Conservation (phyloP, 2,329 filamentous ascomycete species). For the Talaromyces albobiverticillius region DNA sequence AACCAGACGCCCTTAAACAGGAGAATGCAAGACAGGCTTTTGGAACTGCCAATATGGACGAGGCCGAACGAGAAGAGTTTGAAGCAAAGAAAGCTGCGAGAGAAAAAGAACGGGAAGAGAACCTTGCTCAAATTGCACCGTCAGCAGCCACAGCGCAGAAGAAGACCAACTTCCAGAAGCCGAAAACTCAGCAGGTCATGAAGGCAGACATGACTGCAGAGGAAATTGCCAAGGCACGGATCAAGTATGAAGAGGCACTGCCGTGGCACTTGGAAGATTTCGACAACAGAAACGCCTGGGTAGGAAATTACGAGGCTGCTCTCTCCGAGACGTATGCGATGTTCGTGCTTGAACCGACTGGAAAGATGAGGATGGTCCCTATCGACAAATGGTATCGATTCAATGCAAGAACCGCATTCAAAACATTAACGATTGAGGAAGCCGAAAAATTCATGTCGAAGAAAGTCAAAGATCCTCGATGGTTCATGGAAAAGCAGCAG, state of each 20-base stretch:
- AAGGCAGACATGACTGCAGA: slow-evolving; percentile 73
- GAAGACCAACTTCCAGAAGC: slow-evolving; percentile 63
- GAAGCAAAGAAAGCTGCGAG: slow-evolving; percentile 68
- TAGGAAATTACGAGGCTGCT: slow-evolving; percentile 84
- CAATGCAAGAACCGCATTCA: slow-evolving; percentile 58
- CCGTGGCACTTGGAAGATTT: slow-evolving; percentile 98
- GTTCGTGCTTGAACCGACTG: slow-evolving; percentile 68
- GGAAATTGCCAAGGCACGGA: slow-evolving; percentile 63
- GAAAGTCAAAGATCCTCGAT: slow-evolving; percentile 72
- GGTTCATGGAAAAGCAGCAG: slow-evolving; percentile 67
- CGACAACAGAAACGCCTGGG: slow-evolving; percentile 91
- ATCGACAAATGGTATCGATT: slow-evolving; percentile 91
- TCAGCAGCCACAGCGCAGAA: slow-evolving; percentile 67
- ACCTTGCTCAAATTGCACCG: slow-evolving; percentile 90
- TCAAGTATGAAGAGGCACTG: slow-evolving; percentile 87
- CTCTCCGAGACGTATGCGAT: slow-evolving; percentile 79
- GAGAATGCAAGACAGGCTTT: slow-evolving; percentile 34
- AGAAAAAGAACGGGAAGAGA: slow-evolving; percentile 79
- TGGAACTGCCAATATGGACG: slow-evolving; percentile 53
- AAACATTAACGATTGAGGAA: slow-evolving; percentile 75
- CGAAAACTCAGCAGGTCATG: slow-evolving; percentile 84
- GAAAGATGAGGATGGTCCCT: slow-evolving; percentile 78
- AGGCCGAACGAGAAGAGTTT: slow-evolving; percentile 60
- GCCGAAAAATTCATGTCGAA: slow-evolving; percentile 80
- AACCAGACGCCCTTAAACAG: slow-evolving; percentile 47